Evolutionary conservation across 768 basidiomycete species (phyloP).

Genomic region (Astraeus odoratus): DNA sequence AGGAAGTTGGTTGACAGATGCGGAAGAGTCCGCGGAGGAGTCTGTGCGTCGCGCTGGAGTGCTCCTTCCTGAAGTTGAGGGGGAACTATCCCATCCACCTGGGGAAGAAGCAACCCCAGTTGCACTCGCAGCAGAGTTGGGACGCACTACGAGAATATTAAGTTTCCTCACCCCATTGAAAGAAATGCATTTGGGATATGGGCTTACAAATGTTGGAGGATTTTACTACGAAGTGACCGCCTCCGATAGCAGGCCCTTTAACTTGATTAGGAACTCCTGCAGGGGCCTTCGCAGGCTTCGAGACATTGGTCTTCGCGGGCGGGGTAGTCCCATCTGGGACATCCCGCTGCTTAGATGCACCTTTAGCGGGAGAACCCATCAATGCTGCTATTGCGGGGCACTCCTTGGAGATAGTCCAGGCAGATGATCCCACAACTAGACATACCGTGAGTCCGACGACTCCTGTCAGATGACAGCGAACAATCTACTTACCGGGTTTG

Average conservation of each 20-base stretch:
- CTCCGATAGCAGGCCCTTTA: conserved; percentile 22
- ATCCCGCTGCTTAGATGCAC: conserved; percentile 8
- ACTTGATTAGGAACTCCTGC: conserved; percentile 2
- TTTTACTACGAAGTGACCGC: conserved; percentile 21
- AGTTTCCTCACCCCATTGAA: too few relatives aligned
- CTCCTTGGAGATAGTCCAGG: conserved; percentile 18
- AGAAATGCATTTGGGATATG: neutral
- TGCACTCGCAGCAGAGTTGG: conserved; percentile 1
- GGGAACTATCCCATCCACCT: conserved; percentile 18
- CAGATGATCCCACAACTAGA: conserved; percentile 24
- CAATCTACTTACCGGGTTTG: conserved; percentile 26
- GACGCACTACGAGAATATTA: conserved; percentile 16
- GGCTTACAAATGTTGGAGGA: conserved; percentile 23
- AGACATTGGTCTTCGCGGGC: conserved; percentile 18
- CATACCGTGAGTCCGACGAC: neutral
- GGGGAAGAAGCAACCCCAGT: neutral
- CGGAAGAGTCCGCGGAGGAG: neutral
- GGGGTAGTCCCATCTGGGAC: conserved; percentile 5
- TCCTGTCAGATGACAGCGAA: conserved; percentile 1
- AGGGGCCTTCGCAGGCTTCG: conserved; percentile 6
- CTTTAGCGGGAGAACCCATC: conserved; percentile 16
- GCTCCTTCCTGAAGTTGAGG: conserved; percentile 8
- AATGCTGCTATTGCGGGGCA: neutral
- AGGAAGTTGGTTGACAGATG: conserved; percentile 2
- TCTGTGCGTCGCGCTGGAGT: conserved; percentile 10